Evolutionary conservation across 805 yeast species (phyloP), one percentile per base, ranked within the genome.

Genomic region (Kodamaea kakaduensis): DNA sequence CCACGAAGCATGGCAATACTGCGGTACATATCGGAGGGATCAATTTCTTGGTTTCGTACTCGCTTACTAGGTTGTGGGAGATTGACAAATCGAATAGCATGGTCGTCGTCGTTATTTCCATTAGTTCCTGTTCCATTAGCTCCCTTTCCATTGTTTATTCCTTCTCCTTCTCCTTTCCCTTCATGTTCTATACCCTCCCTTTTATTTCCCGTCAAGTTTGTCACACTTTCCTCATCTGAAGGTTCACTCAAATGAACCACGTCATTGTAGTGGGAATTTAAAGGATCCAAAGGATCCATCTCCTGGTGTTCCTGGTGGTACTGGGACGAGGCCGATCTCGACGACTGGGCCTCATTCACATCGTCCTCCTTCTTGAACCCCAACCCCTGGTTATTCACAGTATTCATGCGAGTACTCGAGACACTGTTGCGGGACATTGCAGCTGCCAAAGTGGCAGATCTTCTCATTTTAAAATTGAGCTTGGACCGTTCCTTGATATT

Each of bases 401-500:
- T 55, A 26, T 55, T 55, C 20, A 46, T 37, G 17, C 41, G 46
- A 4, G 62, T 60, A 13, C 58, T 41, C 40, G 56, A 61, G 17
- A 46, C 35, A 13, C 60, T 54, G 22, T 45, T 55, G 9, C 29
- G 29, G 6, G 29, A 73, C 23, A 73, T 57, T 1, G 81, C 81
- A 15, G 82, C 77, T 15, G 83, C 78, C 34, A 81, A 52, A 2
- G 93, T 83, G 6, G 82, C 79, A 0, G 88, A 77, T 41, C 96
- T 69, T 50, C 98, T 76, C 83, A 88, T 78, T 51, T 77, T 76
- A 56, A 79, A 83, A 54, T 89, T 84, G 40, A 76, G 54, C 51
- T 83, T 84, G n/a, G 97, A 85, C 35, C 73, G 71, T 40, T 70
- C 76, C 42, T 81, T 81, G 55, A 93, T 89, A 46, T 81, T 77